Conservation (phyloP, 2,329 filamentous ascomycete species). For the Hypoxylon sp. region DNA sequence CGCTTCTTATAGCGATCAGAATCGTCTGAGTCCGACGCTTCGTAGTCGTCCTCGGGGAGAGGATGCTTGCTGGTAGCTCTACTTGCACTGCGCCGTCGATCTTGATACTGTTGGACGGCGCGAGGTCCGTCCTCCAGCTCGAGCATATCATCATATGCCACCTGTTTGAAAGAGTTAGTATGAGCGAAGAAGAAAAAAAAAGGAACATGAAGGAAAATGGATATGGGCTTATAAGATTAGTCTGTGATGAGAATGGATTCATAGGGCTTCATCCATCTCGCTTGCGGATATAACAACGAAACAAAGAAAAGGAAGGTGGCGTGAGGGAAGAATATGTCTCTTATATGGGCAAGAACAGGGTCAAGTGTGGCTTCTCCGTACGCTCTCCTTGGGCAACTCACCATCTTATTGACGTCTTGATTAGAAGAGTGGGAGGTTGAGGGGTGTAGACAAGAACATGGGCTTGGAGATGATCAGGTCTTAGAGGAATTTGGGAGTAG, state of each 20-base stretch:
- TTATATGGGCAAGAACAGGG: not conserved
- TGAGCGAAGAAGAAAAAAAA: not conserved
- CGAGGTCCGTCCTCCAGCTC: slow-evolving; percentile 46
- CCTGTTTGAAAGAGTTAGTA: slow-evolving; percentile 44
- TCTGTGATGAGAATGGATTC: not conserved
- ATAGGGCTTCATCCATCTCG: not conserved
- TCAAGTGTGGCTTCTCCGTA: not conserved
- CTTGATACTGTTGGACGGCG: slow-evolving; percentile 46
- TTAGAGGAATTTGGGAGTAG: not conserved
- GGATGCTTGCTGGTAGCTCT: slow-evolving; percentile 31
- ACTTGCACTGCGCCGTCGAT: slow-evolving; percentile 29
- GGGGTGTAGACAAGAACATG: not conserved
- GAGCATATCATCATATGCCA: slow-evolving; percentile 51
- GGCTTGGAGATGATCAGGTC: not conserved
- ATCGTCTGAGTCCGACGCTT: slow-evolving; percentile 44
- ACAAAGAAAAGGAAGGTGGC: not conserved
- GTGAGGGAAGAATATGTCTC: not conserved
- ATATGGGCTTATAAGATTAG: not conserved
- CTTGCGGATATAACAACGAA: not conserved
- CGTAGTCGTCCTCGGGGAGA: slow-evolving; percentile 47
- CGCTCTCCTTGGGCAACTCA: not conserved
- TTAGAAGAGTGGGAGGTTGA: not conserved
- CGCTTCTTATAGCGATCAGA: slow-evolving; percentile 29
- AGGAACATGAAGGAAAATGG: not conserved
- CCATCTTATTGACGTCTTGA: slow-evolving; percentile 10